Conservation (phyloP, 2,329 filamentous ascomycete species). For the Colletotrichum musicola region DNA sequence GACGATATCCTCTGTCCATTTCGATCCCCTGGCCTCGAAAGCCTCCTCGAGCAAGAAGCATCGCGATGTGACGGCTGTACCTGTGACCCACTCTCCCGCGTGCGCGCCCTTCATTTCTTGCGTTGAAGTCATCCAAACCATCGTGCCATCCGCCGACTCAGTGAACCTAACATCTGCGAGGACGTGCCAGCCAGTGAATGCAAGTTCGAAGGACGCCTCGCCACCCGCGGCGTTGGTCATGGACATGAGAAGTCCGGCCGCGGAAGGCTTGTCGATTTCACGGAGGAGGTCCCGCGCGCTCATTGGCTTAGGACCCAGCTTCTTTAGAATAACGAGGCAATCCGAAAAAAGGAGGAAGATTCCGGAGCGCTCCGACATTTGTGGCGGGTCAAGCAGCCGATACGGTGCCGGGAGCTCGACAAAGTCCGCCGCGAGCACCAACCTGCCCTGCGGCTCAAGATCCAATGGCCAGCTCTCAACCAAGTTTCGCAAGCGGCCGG, state of each 20-base stretch:
- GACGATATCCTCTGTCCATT: slow-evolving; percentile 85
- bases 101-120: slow-evolving; percentile 70
- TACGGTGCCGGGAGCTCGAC: slow-evolving; percentile 83
- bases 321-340: slow-evolving; percentile 81
- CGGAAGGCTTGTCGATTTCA: slow-evolving; percentile 85
- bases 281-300: slow-evolving; percentile 84
- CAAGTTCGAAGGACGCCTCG: slow-evolving; percentile 75
- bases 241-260: slow-evolving; percentile 71
- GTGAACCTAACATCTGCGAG: slow-evolving; percentile 80
- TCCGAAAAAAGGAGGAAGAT: slow-evolving; percentile 90
- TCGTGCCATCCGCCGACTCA: slow-evolving; percentile 73
- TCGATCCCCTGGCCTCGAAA: slow-evolving; percentile 82
- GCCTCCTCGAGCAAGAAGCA: slow-evolving; percentile 80
- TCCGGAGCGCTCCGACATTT: slow-evolving; percentile 66
- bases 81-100: slow-evolving; percentile 59
- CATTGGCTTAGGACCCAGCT: slow-evolving; percentile 70
- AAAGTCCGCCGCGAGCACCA: slow-evolving; percentile 86
- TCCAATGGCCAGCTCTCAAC: slow-evolving; percentile 82
- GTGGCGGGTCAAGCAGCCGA: slow-evolving; percentile 53
- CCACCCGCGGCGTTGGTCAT: slow-evolving; percentile 74
- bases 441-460: slow-evolving; percentile 79
- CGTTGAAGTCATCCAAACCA: slow-evolving; percentile 77
- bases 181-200: slow-evolving; percentile 79
- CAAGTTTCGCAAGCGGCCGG: slow-evolving; percentile 80
- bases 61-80: slow-evolving; percentile 68